These are phyloP conservation scores for Serendipita sp. DNA, from an alignment of 768 basidiomycete genomes.

Conservation along the genomic window DNA sequence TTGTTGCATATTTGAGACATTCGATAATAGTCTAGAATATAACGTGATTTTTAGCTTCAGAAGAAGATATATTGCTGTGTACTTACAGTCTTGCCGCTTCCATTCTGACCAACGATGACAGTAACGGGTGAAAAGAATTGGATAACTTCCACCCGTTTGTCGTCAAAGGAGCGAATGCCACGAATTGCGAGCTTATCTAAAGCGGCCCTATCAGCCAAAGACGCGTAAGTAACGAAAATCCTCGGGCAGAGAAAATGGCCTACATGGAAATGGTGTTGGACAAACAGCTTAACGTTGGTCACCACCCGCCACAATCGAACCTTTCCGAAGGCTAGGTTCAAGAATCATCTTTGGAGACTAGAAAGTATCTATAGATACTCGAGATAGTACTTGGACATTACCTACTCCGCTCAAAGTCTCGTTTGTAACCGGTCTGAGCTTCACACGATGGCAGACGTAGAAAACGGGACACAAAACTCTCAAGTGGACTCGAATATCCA, in stretches of 20 bases:
- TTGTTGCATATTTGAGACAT: constrained; percentile 97
- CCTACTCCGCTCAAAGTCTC: too few species aligned
- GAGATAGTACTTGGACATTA: too few species aligned
- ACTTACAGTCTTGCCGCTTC: constrained; percentile 79
- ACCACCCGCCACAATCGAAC: too few species aligned
- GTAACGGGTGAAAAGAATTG: constrained; percentile 97
- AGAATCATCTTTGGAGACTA: too few species aligned
- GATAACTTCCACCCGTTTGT: constrained; percentile 83
- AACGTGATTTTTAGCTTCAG: not conserved
- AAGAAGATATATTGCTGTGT: not conserved
- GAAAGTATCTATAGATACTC: too few species aligned
- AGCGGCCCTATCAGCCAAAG: constrained; percentile 33
- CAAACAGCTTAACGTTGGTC: not conserved
- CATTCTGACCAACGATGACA: constrained; percentile 97
- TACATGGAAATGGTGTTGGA: not conserved
- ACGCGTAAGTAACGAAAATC: not conserved
- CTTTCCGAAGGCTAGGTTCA: too few species aligned
- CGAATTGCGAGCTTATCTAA: constrained; percentile 89
- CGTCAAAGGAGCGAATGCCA: constrained; percentile 91
- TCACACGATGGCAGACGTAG: too few species aligned
- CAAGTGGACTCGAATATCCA: too few species aligned
- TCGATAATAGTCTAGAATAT: constrained; percentile 71
- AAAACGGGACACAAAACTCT: too few species aligned
- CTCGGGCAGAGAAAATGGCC: not conserved
- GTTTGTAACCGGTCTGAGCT: too few species aligned